Conservation (phyloP, 2,329 filamentous ascomycete species). For the Claviceps fusiformis region DNA sequence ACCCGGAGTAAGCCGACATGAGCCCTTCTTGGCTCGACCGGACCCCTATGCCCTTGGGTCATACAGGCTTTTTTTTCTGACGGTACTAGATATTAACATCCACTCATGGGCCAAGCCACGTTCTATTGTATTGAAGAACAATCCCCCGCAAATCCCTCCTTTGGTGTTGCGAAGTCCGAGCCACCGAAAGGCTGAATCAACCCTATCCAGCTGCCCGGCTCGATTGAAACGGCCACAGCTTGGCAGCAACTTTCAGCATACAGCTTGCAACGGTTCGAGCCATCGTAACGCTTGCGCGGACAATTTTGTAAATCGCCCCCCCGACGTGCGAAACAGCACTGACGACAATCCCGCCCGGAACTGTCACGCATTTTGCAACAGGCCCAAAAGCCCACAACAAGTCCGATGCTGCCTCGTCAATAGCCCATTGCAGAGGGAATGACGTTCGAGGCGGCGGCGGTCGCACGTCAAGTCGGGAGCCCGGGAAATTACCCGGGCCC, state of each 20-base stretch:
- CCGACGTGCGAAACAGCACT: not conserved
- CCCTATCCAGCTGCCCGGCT: not conserved
- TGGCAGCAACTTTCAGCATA: not conserved
- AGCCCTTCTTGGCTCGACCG: no score
- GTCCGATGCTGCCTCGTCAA: slow-evolving; percentile 9
- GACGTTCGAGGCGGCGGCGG: slow-evolving; percentile 10
- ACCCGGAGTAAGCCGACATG: no score
- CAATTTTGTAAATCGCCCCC: not conserved
- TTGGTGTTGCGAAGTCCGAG: no score
- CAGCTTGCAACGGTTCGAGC: not conserved
- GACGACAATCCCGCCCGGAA: not conserved
- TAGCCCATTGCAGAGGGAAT: slow-evolving; percentile 12
- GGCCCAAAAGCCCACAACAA: slow-evolving; percentile 9
- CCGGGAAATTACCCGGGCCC: slow-evolving; percentile 14
- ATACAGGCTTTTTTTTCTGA: no score
- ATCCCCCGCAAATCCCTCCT: no score
- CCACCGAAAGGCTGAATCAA: not conserved
- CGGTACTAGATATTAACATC: no score
- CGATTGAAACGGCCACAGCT: not conserved
- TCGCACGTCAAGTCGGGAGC: slow-evolving; percentile 12
- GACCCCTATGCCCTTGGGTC: no score
- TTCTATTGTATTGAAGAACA: no score
- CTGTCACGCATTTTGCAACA: slow-evolving; percentile 7
- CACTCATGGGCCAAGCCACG: no score
- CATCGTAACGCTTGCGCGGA: not conserved